Conservation (phyloP, 192 early-diverging fungal genomes). For the Oehlia diaphana region DNA sequence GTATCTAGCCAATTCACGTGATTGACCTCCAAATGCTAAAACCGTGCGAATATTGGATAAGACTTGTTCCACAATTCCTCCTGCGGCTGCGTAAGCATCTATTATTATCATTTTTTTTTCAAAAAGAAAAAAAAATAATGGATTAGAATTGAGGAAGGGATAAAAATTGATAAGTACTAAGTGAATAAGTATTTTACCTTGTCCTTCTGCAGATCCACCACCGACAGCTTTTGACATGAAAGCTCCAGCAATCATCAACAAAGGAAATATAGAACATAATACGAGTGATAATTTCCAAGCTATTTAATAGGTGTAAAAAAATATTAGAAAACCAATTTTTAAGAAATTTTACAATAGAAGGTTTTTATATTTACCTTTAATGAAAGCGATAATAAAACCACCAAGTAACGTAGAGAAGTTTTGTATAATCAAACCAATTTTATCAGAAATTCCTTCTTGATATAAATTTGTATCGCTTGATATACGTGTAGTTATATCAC, state of each 20-base stretch:
- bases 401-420: conserved; percentile 64
- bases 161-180: background rate
- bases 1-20: conserved; percentile 70
- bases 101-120: conserved; percentile 29
- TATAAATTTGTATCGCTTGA: conserved; percentile 78
- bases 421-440: conserved; percentile 69
- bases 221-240: conserved; percentile 49
- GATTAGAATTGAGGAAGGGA: background rate
- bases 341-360: background rate
- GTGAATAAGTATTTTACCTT: conserved; percentile 32
- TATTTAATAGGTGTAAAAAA: background rate
- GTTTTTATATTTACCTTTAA: conserved; percentile 61
- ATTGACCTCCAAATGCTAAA: conserved; percentile 75
- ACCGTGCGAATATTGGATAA: conserved; percentile 84
- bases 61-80: conserved; percentile 82
- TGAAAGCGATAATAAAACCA: conserved; percentile 75
- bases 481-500: conserved; percentile 76
- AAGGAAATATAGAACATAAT: conserved; percentile 31
- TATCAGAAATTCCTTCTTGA: conserved; percentile 85
- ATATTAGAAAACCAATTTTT: no score
- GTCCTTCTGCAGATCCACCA: conserved; percentile 43
- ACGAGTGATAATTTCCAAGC: conserved; percentile 25
- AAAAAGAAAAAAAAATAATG: background rate
- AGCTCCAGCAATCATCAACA: conserved; percentile 26
- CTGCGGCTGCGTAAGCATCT: conserved; percentile 77